Base-by-base conservation (phyloP, 108 stramenopile genomes). In the Skeletonema marinoi region DNA sequence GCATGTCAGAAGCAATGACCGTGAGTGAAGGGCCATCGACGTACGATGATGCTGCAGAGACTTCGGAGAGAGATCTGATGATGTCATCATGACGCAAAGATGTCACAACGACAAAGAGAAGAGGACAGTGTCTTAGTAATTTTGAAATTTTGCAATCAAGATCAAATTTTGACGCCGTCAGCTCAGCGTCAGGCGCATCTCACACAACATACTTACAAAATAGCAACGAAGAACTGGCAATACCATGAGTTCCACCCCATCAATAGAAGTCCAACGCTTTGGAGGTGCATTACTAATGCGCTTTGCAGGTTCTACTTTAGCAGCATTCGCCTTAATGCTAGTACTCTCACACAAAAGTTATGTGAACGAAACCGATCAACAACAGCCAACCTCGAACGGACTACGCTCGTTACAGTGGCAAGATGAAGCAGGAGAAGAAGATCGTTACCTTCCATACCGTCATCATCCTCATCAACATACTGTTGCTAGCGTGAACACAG, bases 341-440 rank as follows among this genome's bases (percentile, higher is more conserved):
- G 17, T 21, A 10, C 54, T 56, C 9, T 16, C 21, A 56, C 54
- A 56, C 54, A 21, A 56, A 56, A 56, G 54, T 25, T 56, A 56
- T 29, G 50, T 51, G 50, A 19, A 0, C 7, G 9, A 29, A 10
- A 25, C 16, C 5, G 17, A 56, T 25, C 21, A 25, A 10, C 54
- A 56, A 7, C 54, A 56, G 25, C 9, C 25, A 56, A 1, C 54
- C 54, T 29, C 54, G 25, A 56, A 56, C 21, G 10, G 25, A 25
- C 54, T 56, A 29, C 54, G 54, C 54, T 56, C 54, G 25, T 25
- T 56, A 25, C 54, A 56, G 21, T 6, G 5, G 17, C 54, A 56
- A 56, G 25, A 56, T 56, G 54, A 56, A 56, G 19, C 54, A 56
- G 54, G n/a, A 56, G 54, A 29, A 56, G 54, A 56, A 56, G 54